These are phyloP conservation scores for Penicillium malachiteum DNA, from an alignment of 495 filamentous ascomycete species.

Conservation along the genomic window DNA sequence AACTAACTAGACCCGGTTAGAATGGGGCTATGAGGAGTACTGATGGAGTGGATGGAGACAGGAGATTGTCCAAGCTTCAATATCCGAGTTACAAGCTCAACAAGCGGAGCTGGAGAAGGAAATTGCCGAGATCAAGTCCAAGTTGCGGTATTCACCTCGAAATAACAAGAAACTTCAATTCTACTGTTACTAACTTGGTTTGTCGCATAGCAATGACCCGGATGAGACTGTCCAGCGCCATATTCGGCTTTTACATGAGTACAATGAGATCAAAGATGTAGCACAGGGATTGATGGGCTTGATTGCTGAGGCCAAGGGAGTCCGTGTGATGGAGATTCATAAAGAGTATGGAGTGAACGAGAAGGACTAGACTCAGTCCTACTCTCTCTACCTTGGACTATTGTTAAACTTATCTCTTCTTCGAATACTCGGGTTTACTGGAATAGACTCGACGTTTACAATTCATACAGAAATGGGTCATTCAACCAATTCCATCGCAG, in stretches of 20 bases:
- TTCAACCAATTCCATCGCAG: background rate
- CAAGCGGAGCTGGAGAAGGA: constrained; percentile 29
- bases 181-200: background rate
- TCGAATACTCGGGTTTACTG: background rate
- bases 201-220: constrained; percentile 26
- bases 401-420: background rate
- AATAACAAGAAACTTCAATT: background rate
- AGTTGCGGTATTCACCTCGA: constrained; percentile 36
- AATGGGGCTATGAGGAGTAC: background rate
- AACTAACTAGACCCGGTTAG: background rate
- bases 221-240: constrained; percentile 58
- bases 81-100: constrained; percentile 37
- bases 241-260: constrained; percentile 67
- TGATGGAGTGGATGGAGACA: constrained; percentile 4
- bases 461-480: background rate
- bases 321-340: constrained; percentile 62
- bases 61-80: constrained; percentile 32
- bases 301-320: constrained; percentile 67
- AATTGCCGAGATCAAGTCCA: constrained; percentile 26
- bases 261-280: constrained; percentile 78
- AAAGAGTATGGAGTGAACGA: constrained; percentile 51
- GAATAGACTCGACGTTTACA: background rate
- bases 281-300: constrained; percentile 71
- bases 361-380: background rate
- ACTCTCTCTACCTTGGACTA: background rate